These are phyloP conservation scores for Cruciata laevipes DNA, from an alignment of 257 asterid species.

Conservation along the genomic window DNA sequence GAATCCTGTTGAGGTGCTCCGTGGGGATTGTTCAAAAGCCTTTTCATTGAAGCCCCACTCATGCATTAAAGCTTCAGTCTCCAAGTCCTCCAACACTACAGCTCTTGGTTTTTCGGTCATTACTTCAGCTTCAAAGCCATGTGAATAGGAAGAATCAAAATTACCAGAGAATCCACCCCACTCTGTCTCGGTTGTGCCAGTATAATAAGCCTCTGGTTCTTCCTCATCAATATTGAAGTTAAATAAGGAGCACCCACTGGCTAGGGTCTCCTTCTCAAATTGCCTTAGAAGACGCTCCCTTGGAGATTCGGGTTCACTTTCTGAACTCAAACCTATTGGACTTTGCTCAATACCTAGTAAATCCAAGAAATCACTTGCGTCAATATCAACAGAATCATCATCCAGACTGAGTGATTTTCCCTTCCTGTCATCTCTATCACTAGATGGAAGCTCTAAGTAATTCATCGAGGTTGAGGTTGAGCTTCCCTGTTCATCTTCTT, in stretches of 20 bases:
- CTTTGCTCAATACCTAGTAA: slow-evolving; percentile 74
- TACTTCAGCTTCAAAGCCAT: slow-evolving; percentile 28
- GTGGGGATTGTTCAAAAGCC: slow-evolving; percentile 64
- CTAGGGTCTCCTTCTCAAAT: slow-evolving; percentile 80
- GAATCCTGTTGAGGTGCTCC: slow-evolving; percentile 42
- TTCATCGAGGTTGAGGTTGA: slow-evolving; percentile 26
- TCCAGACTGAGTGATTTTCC: slow-evolving; percentile 56
- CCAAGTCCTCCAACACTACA: slow-evolving; percentile 66
- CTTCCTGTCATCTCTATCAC: slow-evolving; percentile 25
- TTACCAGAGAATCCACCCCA: slow-evolving; percentile 42
- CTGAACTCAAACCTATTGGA: slow-evolving; percentile 69
- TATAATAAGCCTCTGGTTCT: slow-evolving; percentile 20
- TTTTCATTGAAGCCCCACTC: slow-evolving; percentile 74
- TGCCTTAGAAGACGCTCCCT: slow-evolving; percentile 75
- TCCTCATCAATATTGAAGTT: slow-evolving; percentile 44
- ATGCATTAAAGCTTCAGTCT: slow-evolving; percentile 79
- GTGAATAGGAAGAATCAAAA: slow-evolving; percentile 24
- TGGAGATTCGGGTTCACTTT: slow-evolving; percentile 92
- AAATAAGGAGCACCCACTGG: slow-evolving; percentile 57
- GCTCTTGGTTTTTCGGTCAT: slow-evolving; percentile 43
- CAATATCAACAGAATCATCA: slow-evolving; percentile 40
- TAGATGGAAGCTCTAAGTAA: slow-evolving; percentile 30
- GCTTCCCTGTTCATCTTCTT: slow-evolving; percentile 37
- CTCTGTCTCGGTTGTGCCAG: slow-evolving; percentile 31
- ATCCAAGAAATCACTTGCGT: slow-evolving; percentile 76